These are phyloP conservation scores for Paecilomyces sp. DNA, from an alignment of 2,329 filamentous ascomycete genomes.

Conservation along the genomic window DNA sequence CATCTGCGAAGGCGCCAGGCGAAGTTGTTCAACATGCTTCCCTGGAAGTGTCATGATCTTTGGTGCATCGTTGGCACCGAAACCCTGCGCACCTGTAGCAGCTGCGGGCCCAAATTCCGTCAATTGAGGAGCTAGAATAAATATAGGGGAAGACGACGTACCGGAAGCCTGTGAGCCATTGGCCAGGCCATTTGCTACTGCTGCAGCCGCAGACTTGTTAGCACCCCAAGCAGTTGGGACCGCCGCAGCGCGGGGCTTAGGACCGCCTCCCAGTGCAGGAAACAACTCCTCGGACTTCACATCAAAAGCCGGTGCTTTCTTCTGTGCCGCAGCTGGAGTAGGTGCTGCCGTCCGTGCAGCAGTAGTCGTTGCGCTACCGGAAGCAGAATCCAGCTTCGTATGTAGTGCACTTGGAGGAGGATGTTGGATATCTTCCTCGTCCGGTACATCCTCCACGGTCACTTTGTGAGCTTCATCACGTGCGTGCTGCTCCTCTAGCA, in stretches of 20 bases:
- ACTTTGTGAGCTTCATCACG: slow-evolving; percentile 50
- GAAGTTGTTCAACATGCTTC: slow-evolving; percentile 69
- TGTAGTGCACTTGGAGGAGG: slow-evolving; percentile 43
- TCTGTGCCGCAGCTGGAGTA: slow-evolving; percentile 30
- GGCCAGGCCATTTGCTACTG: slow-evolving; percentile 38
- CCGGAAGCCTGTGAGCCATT: slow-evolving; percentile 50
- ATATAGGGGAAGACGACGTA: slow-evolving; percentile 51
- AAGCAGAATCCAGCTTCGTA: slow-evolving; percentile 7
- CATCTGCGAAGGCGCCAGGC: slow-evolving; percentile 68
- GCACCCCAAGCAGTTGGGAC: slow-evolving; percentile 71
- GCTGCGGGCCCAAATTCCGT: slow-evolving; percentile 36
- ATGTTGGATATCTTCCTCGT: slow-evolving; percentile 66
- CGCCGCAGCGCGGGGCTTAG: slow-evolving; percentile 57
- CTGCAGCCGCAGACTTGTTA: slow-evolving; percentile 43
- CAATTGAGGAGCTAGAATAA: slow-evolving; percentile 57
- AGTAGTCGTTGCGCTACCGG: neutral
- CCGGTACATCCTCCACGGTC: slow-evolving; percentile 72
- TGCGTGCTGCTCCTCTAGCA: slow-evolving; percentile 48
- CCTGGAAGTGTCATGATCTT: slow-evolving; percentile 69
- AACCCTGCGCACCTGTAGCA: slow-evolving; percentile 19
- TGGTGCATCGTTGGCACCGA: slow-evolving; percentile 32
- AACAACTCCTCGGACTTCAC: slow-evolving; percentile 87
- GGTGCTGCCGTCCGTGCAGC: slow-evolving; percentile 8
- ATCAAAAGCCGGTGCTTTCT: slow-evolving; percentile 54
- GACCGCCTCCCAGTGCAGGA: slow-evolving; percentile 72